Base-by-base conservation (phyloP, 2,329 filamentous ascomycete species). In the Colletotrichum euphorbiae region DNA sequence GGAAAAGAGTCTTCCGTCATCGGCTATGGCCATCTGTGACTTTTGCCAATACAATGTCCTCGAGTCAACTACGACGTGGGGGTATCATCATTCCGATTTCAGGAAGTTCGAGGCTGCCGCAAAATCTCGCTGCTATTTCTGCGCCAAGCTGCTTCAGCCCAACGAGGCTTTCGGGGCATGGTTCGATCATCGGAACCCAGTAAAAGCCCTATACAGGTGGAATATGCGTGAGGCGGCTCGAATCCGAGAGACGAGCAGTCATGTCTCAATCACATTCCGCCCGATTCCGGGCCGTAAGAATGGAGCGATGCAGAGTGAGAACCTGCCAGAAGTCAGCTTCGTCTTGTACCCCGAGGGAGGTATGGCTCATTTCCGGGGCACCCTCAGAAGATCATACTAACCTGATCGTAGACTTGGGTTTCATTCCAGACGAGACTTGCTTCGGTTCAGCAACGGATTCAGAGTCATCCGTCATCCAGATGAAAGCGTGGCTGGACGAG, bases 401-500 rank as follows among this genome's bases (percentile, higher is more conserved):
- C 4, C 1, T 5, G 28, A 15, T 24, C 5, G 13, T 33, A 67
- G 58, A 57, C 13, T 19, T 67, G 6, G 43, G 28, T 4, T 13
- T 31, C 6, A 28, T 40, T 3, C 36, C 45, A 6, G 19, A 36
- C 6, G 43, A 33, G 15, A 31, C 7, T 2, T 7, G 7, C 11
- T 5, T 67, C 4, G 60, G 51, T 9, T 4, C 36, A 6, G 33
- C 38, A 0, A 67, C 60, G 3, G 38, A 57, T 13, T 64, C 64
- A 1, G 33, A 31, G 2, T 6, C 19, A 13, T 36, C 64, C 3
- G 13, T 45, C 13, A 2, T 2, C 4, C 51, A 38, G 4, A 67
- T 67, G 64, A 36, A 21, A 74, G 6, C 15, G 8, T 71, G 70
- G 70, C 15, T 70, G 28, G 48, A 33, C 28, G 17, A 64, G 9